Percentiles rank a stretch among this genome's conserved stretches.
Evolutionary conservation across 345 rosid species (phyloP).

Genomic region (Carallia brachiata): DNA sequence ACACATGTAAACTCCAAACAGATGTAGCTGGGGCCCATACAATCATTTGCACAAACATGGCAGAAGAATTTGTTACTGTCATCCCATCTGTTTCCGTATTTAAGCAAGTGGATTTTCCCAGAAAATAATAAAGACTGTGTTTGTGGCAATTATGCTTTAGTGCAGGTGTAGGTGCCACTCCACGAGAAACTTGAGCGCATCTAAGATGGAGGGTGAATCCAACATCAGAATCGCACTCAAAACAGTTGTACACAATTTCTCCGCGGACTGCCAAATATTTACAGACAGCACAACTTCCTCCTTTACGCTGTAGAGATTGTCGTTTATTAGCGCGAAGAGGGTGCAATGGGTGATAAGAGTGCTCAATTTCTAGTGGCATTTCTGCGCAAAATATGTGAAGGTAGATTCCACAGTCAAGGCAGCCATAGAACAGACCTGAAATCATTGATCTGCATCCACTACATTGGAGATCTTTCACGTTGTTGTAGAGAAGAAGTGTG

Average conservation of each 20-base stretch:
- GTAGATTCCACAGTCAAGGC: constrained; percentile 5
- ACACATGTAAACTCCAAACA: neutral
- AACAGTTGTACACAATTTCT: constrained; percentile 9
- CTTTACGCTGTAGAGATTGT: too few species aligned
- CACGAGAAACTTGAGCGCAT: constrained; percentile 6
- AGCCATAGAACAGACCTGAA: constrained; percentile 1
- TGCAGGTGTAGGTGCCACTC: constrained; percentile 1
- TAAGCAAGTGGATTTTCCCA: too few species aligned
- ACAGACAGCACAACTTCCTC: too few species aligned
- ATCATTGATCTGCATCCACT: neutral
- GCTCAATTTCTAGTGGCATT: neutral
- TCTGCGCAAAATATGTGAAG: constrained; percentile 15
- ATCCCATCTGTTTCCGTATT: neutral
- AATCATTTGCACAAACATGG: neutral
- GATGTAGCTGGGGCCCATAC: neutral
- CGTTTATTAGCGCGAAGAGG: neutral
- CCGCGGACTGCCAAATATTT: neutral
- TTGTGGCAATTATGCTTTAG: constrained; percentile 7
- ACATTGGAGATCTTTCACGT: neutral
- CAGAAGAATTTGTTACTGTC: too few species aligned
- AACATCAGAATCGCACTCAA: constrained; percentile 7
- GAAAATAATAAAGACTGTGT: constrained; percentile 18
- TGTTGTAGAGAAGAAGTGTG: neutral
- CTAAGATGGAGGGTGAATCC: constrained; percentile 16
- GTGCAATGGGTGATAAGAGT: constrained; percentile 10